These are phyloP conservation scores for Mortierella sp. DNA, from an alignment of 371 early-diverging fungal species.

Conservation along the genomic window DNA sequence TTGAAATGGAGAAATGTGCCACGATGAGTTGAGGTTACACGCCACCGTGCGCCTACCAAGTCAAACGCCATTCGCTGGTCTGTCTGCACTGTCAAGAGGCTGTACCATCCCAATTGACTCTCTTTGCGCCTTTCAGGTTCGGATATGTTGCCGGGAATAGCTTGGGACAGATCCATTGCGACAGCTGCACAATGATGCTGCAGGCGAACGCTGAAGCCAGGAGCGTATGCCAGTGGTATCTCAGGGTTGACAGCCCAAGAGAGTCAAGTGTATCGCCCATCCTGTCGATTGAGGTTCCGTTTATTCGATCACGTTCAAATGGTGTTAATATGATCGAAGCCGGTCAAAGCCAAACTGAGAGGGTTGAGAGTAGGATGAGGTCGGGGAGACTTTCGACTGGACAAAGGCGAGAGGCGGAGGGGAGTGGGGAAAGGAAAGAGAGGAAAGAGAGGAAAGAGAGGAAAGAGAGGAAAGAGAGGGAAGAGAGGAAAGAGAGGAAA, in stretches of 20 bases:
- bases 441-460: no score
- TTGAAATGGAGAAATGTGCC: background rate
- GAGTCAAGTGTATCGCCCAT: slow-evolving; percentile 17
- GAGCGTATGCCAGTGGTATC: slow-evolving; percentile 60
- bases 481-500: background rate
- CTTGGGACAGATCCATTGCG: slow-evolving; percentile 63
- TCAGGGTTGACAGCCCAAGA: slow-evolving; percentile 54
- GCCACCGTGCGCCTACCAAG: background rate
- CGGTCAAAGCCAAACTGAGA: background rate
- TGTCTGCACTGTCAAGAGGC: background rate
- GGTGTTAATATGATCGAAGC: background rate
- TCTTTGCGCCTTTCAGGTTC: slow-evolving; percentile 61
- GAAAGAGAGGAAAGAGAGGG: background rate
- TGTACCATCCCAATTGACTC: slow-evolving; percentile 56
- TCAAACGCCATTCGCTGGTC: background rate
- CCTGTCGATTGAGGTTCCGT: slow-evolving; percentile 5
- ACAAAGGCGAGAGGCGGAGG: no score
- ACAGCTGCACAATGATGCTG: slow-evolving; percentile 64
- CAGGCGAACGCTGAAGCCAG: slow-evolving; percentile 59
- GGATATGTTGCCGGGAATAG: slow-evolving; percentile 73
- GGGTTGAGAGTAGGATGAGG: background rate
- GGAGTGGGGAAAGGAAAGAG: no score
- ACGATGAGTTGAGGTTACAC: background rate
- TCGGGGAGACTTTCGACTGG: no score
- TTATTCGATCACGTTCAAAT: no score